These are phyloP conservation scores for Diaporthe vaccinii DNA, from an alignment of 2,329 filamentous ascomycete genomes.

Conservation along the genomic window DNA sequence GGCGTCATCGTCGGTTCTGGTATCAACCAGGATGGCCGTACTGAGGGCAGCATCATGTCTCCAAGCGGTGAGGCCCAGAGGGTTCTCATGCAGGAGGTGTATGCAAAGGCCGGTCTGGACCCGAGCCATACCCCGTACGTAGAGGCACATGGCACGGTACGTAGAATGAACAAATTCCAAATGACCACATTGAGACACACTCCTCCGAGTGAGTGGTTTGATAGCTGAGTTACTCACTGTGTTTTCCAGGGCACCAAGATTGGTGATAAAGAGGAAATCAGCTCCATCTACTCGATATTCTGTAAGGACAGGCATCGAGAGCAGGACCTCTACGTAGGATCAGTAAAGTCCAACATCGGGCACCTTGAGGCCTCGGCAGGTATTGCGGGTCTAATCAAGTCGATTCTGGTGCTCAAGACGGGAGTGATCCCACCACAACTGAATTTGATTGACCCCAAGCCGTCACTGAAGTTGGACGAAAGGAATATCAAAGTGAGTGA, in stretches of 20 bases:
- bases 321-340: constrained; percentile 43
- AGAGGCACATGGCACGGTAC: constrained; percentile 49
- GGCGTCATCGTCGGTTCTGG: constrained; percentile 51
- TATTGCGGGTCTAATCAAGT: constrained; percentile 43
- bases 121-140: constrained; percentile 44
- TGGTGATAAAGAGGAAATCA: constrained; percentile 20
- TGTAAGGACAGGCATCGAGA: constrained; percentile 34
- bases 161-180: neutral
- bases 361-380: constrained; percentile 43
- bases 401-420: constrained; percentile 40
- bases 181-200: neutral
- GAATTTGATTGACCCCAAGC: constrained; percentile 39
- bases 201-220: neutral
- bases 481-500: constrained; percentile 34
- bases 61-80: constrained; percentile 47
- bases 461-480: constrained; percentile 35
- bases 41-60: constrained; percentile 51
- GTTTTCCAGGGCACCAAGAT: constrained; percentile 25
- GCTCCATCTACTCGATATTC: constrained; percentile 38
- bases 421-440: constrained; percentile 42
- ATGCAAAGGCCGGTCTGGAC: constrained; percentile 41
- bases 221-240: neutral
- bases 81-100: constrained; percentile 43
- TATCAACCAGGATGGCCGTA: constrained; percentile 56
- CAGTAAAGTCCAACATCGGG: constrained; percentile 44